A percentile compares a stretch with the other conserved stretches of the same genome.
These are phyloP conservation scores for Sequoia sempervirens DNA, from an alignment of 75 land plant genomes.

Conservation along the genomic window DNA sequence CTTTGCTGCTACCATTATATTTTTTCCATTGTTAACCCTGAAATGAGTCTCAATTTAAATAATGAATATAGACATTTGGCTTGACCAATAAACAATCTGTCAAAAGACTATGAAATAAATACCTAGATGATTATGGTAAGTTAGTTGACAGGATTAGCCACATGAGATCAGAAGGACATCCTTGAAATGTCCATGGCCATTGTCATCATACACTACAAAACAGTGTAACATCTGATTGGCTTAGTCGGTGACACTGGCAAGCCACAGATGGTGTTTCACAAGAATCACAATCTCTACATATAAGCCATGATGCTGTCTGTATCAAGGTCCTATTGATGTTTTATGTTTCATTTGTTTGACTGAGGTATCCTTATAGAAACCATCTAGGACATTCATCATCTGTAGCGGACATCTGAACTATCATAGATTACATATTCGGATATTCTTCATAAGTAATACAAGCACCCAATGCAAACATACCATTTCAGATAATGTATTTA, in stretches of 20 bases:
- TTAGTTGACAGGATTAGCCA: background rate
- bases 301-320: background rate
- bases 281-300: no score
- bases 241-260: background rate
- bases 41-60: background rate
- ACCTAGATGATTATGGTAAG: background rate
- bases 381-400: background rate
- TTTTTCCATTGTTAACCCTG: background rate
- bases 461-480: no score
- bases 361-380: no score
- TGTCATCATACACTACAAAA: background rate
- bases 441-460: background rate
- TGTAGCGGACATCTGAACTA: background rate
- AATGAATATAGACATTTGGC: background rate
- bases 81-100: background rate
- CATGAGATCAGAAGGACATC: background rate
- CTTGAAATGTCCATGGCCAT: background rate
- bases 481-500: background rate
- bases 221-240: background rate
- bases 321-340: background rate
- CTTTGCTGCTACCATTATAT: no score
- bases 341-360: background rate
- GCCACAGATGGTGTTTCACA: background rate
- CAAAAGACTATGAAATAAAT: background rate
- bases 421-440: background rate